Evolutionary conservation across 805 yeast genomes (phyloP).

Genomic region (Clavispora santaluciae): DNA sequence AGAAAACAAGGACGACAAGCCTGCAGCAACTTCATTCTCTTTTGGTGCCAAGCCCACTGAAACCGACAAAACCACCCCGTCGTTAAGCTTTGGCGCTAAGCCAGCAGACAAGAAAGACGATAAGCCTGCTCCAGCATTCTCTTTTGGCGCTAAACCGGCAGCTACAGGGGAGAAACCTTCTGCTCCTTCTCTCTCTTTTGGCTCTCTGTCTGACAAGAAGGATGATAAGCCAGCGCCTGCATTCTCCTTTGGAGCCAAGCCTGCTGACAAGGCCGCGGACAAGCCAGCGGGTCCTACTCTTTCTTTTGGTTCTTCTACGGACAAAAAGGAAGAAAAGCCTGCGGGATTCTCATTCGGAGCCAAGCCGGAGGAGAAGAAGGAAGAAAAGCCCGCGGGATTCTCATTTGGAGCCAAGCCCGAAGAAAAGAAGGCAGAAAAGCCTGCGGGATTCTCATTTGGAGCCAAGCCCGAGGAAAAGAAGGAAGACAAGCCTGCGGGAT

Average conservation of each 20-base stretch:
- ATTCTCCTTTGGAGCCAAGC: slow-evolving; percentile 21
- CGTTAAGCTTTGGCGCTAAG: slow-evolving; percentile 5
- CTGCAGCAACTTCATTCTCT: slow-evolving; percentile 2
- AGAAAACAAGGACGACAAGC: slow-evolving; percentile 1
- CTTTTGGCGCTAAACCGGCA: slow-evolving; percentile 22
- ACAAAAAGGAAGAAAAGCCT: slow-evolving; percentile 1
- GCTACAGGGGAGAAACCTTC: slow-evolving; percentile 19
- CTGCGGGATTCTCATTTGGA: slow-evolving; percentile 2
- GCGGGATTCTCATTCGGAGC: slow-evolving; percentile 12
- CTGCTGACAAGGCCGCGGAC: slow-evolving; percentile 4
- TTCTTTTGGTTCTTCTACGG: slow-evolving; percentile 4
- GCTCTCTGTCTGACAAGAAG: slow-evolving; percentile 9
- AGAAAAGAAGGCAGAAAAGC: slow-evolving; percentile 5
- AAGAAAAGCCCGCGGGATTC: slow-evolving; percentile 12
- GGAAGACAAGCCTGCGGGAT: slow-evolving; percentile 12
- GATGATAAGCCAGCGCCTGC: slow-evolving; percentile 16
- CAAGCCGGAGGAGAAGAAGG: slow-evolving; percentile 6
- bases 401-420: slow-evolving; percentile 14
- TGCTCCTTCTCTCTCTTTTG: neutral
- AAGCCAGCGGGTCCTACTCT: slow-evolving; percentile 9
- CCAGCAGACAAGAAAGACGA: slow-evolving; percentile 8
- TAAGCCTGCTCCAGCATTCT: slow-evolving; percentile 14
- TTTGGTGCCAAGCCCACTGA: slow-evolving; percentile 19
- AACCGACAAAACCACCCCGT: slow-evolving; percentile 7
- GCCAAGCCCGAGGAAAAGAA: slow-evolving; percentile 10